phyloP scores from a whole-genome alignment of 192 early-diverging fungal genomes.

The Coemansia sp. region DNA sequence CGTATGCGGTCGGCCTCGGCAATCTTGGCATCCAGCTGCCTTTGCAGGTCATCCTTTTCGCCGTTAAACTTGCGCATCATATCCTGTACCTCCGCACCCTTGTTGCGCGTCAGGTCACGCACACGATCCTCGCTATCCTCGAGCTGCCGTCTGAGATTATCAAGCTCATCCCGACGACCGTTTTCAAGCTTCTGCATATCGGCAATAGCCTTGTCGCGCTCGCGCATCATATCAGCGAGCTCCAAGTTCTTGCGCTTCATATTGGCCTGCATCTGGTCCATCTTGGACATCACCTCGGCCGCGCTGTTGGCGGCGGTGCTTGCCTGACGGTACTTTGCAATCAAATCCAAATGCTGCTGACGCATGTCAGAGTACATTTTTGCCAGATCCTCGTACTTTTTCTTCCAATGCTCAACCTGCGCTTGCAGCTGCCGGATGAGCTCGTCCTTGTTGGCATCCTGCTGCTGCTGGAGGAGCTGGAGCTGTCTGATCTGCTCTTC shows the following conservation, averaged over 20 bases:
- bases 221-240: slow-evolving; percentile 85
- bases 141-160: slow-evolving; percentile 73
- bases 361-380: slow-evolving; percentile 97
- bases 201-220: slow-evolving; percentile 79
- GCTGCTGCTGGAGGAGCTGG: slow-evolving; percentile 64
- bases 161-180: slow-evolving; percentile 80
- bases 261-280: slow-evolving; percentile 75
- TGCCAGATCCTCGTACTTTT: slow-evolving; percentile 96
- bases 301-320: slow-evolving; percentile 78
- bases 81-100: slow-evolving; percentile 78
- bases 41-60: slow-evolving; percentile 81
- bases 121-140: slow-evolving; percentile 72
- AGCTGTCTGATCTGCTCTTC: slow-evolving; percentile 79
- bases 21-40: slow-evolving; percentile 39
- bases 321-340: slow-evolving; percentile 85
- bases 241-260: slow-evolving; percentile 73
- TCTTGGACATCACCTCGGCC: slow-evolving; percentile 76
- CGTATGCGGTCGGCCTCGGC: slow-evolving; percentile 40
- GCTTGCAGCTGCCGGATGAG: slow-evolving; percentile 81
- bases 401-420: slow-evolving; percentile 93
- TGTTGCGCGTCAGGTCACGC: slow-evolving; percentile 71
- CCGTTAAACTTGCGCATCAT: slow-evolving; percentile 76
- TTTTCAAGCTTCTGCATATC: slow-evolving; percentile 76
- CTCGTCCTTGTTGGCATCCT: slow-evolving; percentile 80
- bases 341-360: slow-evolving; percentile 90